phyloP scores from a whole-genome alignment of 495 filamentous ascomycete species.

The Tuber microsphaerosporum region DNA sequence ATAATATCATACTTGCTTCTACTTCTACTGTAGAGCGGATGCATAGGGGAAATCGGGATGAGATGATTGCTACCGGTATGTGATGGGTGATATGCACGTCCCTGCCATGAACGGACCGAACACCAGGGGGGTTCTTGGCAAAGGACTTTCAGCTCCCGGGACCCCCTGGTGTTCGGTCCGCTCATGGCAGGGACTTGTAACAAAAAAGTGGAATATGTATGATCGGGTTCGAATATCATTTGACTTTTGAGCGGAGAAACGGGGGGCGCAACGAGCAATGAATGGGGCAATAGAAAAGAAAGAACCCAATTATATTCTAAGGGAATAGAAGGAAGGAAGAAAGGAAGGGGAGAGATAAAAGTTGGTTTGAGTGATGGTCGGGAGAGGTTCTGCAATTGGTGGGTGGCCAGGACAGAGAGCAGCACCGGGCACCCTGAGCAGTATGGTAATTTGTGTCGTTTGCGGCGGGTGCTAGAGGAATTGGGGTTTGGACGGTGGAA shows the following conservation, averaged over 20 bases:
- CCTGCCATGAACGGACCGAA: too few species aligned
- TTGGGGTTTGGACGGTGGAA: constrained; percentile 17
- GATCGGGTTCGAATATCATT: not conserved
- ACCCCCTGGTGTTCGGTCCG: too few species aligned
- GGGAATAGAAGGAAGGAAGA: not conserved
- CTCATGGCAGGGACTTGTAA: too few species aligned
- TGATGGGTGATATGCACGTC: constrained; percentile 4
- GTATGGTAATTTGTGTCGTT: constrained; percentile 12
- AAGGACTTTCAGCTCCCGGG: too few species aligned
- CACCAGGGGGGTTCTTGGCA: too few species aligned
- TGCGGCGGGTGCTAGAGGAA: constrained; percentile 24
- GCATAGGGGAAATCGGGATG: not conserved
- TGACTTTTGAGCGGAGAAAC: not conserved
- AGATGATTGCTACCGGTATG: not conserved
- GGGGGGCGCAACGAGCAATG: not conserved
- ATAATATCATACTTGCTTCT: not conserved
- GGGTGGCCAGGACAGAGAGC: not conserved
- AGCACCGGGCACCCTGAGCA: constrained; percentile 12
- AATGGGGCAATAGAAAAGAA: not conserved
- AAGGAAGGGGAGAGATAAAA: not conserved
- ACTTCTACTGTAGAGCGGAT: not conserved
- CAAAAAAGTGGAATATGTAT: not conserved
- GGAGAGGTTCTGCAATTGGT: not conserved
- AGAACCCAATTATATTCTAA: not conserved
- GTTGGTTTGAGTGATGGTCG: not conserved